Percentiles rank a stretch among this genome's conserved stretches.
Evolutionary conservation across 768 basidiomycete genomes (phyloP).

Genomic region (Candolleomyces eurysporus): DNA sequence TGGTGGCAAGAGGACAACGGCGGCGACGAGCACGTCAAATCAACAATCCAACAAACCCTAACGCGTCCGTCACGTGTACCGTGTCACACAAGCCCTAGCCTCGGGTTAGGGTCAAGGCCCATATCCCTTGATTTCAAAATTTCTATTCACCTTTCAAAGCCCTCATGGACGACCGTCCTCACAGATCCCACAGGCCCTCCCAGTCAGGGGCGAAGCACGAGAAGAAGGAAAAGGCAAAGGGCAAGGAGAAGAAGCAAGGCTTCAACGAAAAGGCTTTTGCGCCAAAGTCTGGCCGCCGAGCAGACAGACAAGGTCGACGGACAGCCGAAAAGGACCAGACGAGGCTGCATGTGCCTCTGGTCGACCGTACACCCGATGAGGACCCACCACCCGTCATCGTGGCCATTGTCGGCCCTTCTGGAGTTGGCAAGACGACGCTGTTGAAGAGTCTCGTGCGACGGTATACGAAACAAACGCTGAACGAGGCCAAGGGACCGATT

Average conservation of each 20-base stretch:
- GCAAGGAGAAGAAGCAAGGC: constrained; percentile 67
- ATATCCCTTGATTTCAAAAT: background rate
- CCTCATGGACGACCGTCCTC: constrained; percentile 68
- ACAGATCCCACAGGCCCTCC: constrained; percentile 80
- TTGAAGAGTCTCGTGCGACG: constrained; percentile 88
- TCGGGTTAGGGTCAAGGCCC: background rate
- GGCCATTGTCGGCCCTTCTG: constrained; percentile 93
- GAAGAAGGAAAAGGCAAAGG: constrained; percentile 73
- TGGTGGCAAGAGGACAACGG: constrained; percentile 15
- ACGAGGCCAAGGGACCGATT: constrained; percentile 88
- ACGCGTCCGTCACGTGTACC: constrained; percentile 22
- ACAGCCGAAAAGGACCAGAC: constrained; percentile 94
- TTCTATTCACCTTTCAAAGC: constrained; percentile 4
- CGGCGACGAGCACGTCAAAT: constrained; percentile 21
- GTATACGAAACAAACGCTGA: constrained; percentile 91
- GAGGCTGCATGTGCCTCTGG: constrained; percentile 91
- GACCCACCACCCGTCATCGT: constrained; percentile 92
- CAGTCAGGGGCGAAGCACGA: constrained; percentile 71
- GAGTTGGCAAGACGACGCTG: constrained; percentile 95
- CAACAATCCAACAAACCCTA: background rate
- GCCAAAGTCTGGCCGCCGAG: constrained; percentile 83
- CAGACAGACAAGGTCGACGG: constrained; percentile 85
- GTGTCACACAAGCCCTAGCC: constrained; percentile 3
- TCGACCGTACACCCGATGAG: constrained; percentile 90
- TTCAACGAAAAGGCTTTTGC: constrained; percentile 98